phyloP scores from a whole-genome alignment of 805 yeast species.

The Cyberlindnera sargentensis region DNA sequence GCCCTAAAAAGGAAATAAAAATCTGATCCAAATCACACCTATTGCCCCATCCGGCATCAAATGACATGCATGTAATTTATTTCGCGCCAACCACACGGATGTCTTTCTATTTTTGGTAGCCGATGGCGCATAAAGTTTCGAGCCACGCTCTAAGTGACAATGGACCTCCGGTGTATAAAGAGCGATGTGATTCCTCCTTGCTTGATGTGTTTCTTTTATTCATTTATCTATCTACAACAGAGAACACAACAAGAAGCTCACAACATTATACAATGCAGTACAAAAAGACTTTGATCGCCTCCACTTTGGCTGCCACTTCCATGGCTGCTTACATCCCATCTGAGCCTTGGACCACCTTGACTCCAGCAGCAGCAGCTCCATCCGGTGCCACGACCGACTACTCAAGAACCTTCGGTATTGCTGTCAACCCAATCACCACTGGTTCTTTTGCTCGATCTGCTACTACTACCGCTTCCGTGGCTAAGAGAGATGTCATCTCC shows the following conservation, averaged over 20 bases:
- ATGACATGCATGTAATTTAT: constrained; percentile 2
- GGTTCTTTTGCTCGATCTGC: constrained; percentile 28
- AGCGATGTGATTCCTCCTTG: not conserved
- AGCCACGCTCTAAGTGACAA: no score
- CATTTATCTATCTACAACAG: not conserved
- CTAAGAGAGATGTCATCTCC: constrained; percentile 37
- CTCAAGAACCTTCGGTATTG: constrained; percentile 36
- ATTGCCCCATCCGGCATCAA: constrained; percentile 4
- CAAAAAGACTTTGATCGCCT: constrained; percentile 31
- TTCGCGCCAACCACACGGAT: not conserved
- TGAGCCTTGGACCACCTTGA: constrained; percentile 40
- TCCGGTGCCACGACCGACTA: constrained; percentile 32
- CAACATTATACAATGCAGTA: constrained; percentile 33
- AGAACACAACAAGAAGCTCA: not conserved
- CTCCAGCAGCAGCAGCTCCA: constrained; percentile 32
- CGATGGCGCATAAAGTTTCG: no score
- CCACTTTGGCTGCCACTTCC: constrained; percentile 39
- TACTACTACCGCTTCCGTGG: constrained; percentile 15
- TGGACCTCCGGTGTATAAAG: not conserved
- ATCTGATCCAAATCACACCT: constrained; percentile 2
- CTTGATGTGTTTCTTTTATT: not conserved
- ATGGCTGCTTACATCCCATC: constrained; percentile 62
- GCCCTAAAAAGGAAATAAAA: constrained; percentile 8
- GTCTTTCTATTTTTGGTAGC: constrained; percentile 2
- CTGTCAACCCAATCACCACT: constrained; percentile 29